Base-by-base conservation (phyloP, 192 early-diverging fungal species). In the Kickxella alabastrina region DNA sequence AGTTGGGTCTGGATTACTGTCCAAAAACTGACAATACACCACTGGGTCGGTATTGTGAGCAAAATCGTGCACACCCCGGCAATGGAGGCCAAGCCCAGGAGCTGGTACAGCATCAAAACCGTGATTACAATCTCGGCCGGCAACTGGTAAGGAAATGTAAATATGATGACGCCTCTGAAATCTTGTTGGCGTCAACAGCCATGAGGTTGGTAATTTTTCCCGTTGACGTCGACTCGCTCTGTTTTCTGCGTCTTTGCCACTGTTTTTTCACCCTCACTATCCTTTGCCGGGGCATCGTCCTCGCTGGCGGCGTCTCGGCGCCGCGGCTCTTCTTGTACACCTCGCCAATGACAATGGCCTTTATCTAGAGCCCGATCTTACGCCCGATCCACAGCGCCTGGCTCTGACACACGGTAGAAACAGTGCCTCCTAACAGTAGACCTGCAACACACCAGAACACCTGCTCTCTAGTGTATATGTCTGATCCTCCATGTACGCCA, bases 81-180 rank as follows among this genome's bases (percentile, higher is more conserved):
- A 24, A 94, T 23, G 9, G 88, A 88, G 5, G 91, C 82, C 32
- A 80, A 65, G 3, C 93, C 93, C 19, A 97, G 76, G 14, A 97
- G 64, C 58, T 66, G 68, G 49, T 90, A 86, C 29, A 97, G 75
- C 51, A 79, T 79, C 38, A 67, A 37, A 18, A 91, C 65, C 13
- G 80, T 81, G 22, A 92, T 76, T 17, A 83, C 37, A 27, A 87
- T 77, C 54, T 84, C 79, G 15, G 84, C 57, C 5, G 87, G 87
- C 36, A 75, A 79, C 36, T 68, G 66, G 38, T 85, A 86, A 19
- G 50, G 37, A 80, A 80, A 40, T 81, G 79, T 10, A 86, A 66
- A 57, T 78, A 82, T 25, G 62, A 55, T 29, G 66, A 54, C n/a
- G 75, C 78, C 32, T 80, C 81, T 1, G 78, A 76, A 14, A 90